These are phyloP conservation scores for Talaromyces funiculosus DNA, from an alignment of 2,329 filamentous ascomycete genomes.

Conservation along the genomic window DNA sequence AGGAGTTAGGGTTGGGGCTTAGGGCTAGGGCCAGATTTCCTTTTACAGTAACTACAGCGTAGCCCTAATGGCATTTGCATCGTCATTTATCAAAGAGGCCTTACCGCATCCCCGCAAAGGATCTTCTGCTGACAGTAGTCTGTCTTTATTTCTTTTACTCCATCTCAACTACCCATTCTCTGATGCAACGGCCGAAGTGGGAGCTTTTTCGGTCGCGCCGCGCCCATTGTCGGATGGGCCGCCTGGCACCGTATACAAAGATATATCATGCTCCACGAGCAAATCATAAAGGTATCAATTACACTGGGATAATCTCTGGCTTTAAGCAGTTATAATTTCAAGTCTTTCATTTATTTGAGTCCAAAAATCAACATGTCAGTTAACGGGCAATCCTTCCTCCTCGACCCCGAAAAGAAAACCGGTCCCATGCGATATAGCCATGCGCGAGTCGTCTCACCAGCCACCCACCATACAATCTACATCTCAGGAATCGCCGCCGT, in stretches of 20 bases:
- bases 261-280: neutral
- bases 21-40: slow-evolving; percentile 6
- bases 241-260: neutral
- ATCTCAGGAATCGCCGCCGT: slow-evolving; percentile 36
- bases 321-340: neutral
- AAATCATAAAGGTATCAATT: neutral
- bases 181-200: neutral
- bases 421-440: slow-evolving; percentile 30
- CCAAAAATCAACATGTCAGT: slow-evolving; percentile 24
- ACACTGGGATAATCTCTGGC: no score
- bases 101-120: neutral
- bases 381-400: slow-evolving; percentile 33
- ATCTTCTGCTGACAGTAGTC: neutral
- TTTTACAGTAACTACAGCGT: neutral
- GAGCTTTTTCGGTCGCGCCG: neutral
- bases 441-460: slow-evolving; percentile 30
- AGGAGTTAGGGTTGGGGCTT: neutral
- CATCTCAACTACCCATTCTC: neutral
- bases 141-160: neutral
- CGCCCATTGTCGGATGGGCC: neutral
- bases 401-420: slow-evolving; percentile 24
- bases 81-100: no score
- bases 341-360: no score
- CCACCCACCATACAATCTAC: slow-evolving; percentile 35
- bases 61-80: neutral